A percentile compares a stretch with the other conserved stretches of the same genome.
These are phyloP conservation scores for Panaeolus papilionaceus DNA, from an alignment of 768 basidiomycete species.

Conservation along the genomic window DNA sequence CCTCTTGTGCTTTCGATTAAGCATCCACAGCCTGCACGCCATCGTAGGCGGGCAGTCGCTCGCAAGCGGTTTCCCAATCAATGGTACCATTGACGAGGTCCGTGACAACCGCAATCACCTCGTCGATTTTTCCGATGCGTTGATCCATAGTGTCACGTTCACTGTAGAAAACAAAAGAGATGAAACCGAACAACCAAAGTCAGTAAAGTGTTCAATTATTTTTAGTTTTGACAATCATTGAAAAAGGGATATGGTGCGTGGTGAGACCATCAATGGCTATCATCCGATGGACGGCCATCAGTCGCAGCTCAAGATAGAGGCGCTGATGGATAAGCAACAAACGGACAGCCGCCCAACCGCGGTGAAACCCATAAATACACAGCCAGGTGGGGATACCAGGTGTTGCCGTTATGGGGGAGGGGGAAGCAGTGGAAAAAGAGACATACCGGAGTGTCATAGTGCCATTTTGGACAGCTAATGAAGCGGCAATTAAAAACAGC, in stretches of 20 bases:
- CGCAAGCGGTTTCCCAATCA: conserved; percentile 80
- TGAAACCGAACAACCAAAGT: conserved; percentile 2
- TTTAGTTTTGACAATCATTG: not conserved
- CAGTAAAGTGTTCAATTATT: conserved; percentile 9
- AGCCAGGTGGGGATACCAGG: not conserved
- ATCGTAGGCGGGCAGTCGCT: conserved; percentile 77
- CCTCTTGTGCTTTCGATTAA: not conserved
- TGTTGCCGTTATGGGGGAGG: not conserved
- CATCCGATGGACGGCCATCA: conserved; percentile 10
- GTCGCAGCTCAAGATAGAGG: conserved; percentile 17
- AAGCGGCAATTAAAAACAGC: conserved; percentile 18
- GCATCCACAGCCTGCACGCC: conserved; percentile 85
- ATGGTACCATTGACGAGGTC: conserved; percentile 79
- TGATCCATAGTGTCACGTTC: conserved; percentile 96
- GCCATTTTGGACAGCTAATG: conserved; percentile 82
- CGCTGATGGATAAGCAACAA: conserved; percentile 4
- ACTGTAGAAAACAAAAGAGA: conserved; percentile 44
- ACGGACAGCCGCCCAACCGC: conserved; percentile 9
- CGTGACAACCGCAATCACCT: conserved; percentile 81
- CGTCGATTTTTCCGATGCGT: conserved; percentile 88
- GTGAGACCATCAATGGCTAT: not conserved
- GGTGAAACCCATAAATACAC: not conserved
- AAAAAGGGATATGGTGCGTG: not conserved
- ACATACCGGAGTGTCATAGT: conserved; percentile 94
- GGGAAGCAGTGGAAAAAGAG: conserved; percentile 1